Percentiles rank a stretch among this genome's conserved stretches.
Conservation (phyloP, 2,329 filamentous ascomycete species). For the Colletotrichum aenigma region DNA sequence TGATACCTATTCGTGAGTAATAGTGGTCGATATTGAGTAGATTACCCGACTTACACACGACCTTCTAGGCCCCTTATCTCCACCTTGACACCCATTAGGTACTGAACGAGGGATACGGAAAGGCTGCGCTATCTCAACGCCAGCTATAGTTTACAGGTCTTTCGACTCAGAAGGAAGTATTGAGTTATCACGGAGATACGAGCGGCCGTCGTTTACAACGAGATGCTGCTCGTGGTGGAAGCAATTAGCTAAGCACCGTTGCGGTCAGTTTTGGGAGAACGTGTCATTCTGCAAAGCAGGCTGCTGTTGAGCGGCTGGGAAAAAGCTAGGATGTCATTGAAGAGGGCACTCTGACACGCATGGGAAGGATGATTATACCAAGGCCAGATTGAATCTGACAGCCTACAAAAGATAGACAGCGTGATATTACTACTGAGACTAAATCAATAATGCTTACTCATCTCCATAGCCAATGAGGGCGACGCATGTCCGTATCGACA, state of each 20-base stretch:
- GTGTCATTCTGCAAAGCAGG: too few species aligned
- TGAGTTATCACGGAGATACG: not conserved
- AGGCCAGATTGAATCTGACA: not conserved
- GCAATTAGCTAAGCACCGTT: not conserved
- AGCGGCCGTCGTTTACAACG: not conserved
- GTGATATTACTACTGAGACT: not conserved
- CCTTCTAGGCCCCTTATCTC: not conserved
- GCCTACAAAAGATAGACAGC: not conserved
- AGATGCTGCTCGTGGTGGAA: not conserved
- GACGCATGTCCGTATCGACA: too few species aligned
- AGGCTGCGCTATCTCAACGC: not conserved
- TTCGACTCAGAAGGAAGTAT: not conserved
- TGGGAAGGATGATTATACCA: not conserved
- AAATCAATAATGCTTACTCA: not conserved
- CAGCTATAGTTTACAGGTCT: not conserved
- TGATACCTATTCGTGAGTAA: too few species aligned
- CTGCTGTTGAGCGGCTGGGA: not conserved
- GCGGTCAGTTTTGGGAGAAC: too few species aligned
- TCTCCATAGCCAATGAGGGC: not conserved
- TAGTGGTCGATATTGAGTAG: rapidly evolving
- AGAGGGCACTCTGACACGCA: not conserved
- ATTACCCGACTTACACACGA: not conserved
- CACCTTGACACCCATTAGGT: too few species aligned
- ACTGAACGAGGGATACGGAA: not conserved
- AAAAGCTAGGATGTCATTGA: rapidly evolving